Conservation (phyloP, 1,284 basidiomycete species). For the Leccinum solheimii region DNA sequence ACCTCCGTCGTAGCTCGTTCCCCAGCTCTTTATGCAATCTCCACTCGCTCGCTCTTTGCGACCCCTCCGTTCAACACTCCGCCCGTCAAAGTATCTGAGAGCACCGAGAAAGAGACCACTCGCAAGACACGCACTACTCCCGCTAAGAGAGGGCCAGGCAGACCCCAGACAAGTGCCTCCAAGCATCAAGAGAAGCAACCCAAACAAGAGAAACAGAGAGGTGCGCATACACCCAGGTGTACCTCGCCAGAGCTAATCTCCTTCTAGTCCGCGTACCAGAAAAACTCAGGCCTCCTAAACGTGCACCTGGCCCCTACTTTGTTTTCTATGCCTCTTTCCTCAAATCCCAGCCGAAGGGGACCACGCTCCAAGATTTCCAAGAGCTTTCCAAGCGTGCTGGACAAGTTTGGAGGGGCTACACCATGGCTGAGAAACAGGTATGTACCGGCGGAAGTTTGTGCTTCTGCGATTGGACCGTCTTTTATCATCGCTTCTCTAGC, state of each 20-base stretch:
- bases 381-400: conserved; percentile 22
- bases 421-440: conserved; percentile 33
- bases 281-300: conserved; percentile 30
- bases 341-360: conserved; percentile 8
- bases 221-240: conserved; percentile 2
- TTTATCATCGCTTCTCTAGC: conserved; percentile 12
- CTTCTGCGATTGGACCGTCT: not conserved
- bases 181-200: not conserved
- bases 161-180: conserved; percentile 11
- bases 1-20: conserved; percentile 1
- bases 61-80: conserved; percentile 20
- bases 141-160: conserved; percentile 9
- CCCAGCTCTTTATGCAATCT: not conserved
- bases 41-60: conserved; percentile 31
- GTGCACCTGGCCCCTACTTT: conserved; percentile 23
- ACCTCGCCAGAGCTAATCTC: not conserved
- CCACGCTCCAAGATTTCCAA: not conserved
- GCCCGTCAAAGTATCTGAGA: not conserved
- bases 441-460: not conserved
- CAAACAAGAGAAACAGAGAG: conserved; percentile 9
- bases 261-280: conserved; percentile 19
- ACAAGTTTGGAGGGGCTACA: conserved; percentile 24
- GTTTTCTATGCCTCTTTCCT: conserved; percentile 25
- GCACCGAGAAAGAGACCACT: not conserved
- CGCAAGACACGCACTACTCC: conserved; percentile 27